Evolutionary conservation across 768 basidiomycete species (phyloP).

Genomic region (Mycena galericulata): DNA sequence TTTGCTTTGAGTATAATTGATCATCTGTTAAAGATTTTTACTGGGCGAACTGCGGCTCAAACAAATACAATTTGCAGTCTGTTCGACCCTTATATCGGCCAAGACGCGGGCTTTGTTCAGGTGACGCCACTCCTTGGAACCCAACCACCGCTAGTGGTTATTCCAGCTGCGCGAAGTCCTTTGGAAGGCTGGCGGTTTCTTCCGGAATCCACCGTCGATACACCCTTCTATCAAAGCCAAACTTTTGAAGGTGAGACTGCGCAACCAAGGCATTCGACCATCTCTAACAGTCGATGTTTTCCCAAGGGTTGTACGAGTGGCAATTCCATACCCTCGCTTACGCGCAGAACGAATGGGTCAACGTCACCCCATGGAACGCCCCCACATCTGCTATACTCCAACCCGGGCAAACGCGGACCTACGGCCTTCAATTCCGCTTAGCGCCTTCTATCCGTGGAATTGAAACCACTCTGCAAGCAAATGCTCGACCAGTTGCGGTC

Average conservation of each 20-base stretch:
- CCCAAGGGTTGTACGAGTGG: slow-evolving; percentile 64
- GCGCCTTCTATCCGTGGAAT: slow-evolving; percentile 63
- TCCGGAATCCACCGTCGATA: slow-evolving; percentile 57
- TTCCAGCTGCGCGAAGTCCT: slow-evolving; percentile 58
- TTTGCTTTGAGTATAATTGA: too few relatives aligned
- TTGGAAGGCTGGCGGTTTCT: slow-evolving; percentile 72
- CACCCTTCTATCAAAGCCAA: slow-evolving; percentile 67
- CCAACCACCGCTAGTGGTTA: slow-evolving; percentile 62
- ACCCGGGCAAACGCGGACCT: slow-evolving; percentile 61
- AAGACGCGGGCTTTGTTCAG: slow-evolving; percentile 67
- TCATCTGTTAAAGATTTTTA: slow-evolving; percentile 63
- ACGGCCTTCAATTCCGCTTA: slow-evolving; percentile 63
- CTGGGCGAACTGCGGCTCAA: slow-evolving; percentile 61
- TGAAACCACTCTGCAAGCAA: slow-evolving; percentile 56
- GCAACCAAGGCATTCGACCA: too few relatives aligned
- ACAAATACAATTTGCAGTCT: slow-evolving; percentile 65
- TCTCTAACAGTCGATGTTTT: neutral
- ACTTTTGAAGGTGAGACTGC: slow-evolving; percentile 59
- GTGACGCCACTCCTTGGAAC: slow-evolving; percentile 68
- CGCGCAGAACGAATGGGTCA: slow-evolving; percentile 66
- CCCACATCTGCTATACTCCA: slow-evolving; percentile 60
- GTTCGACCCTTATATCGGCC: slow-evolving; percentile 69
- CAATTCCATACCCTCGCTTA: slow-evolving; percentile 69
- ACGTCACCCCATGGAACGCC: slow-evolving; percentile 65
- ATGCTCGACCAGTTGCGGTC: slow-evolving; percentile 60